Base-by-base conservation (phyloP, 2,329 filamentous ascomycete species). In the Exophiala alcalophila region DNA sequence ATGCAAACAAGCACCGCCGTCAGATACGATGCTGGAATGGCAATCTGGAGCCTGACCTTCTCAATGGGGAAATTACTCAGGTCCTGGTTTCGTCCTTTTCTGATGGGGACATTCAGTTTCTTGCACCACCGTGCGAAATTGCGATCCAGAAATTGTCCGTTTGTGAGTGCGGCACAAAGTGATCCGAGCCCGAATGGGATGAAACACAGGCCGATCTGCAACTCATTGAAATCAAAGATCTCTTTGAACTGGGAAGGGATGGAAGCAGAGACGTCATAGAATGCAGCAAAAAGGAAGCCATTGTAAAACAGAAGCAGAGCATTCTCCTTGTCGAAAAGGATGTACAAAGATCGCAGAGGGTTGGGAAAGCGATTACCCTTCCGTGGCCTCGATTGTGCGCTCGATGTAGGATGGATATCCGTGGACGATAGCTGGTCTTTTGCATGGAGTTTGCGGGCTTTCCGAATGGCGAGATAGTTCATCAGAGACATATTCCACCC, bases 41-140 rank as follows among this genome's bases (percentile, higher is more conserved):
- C 57, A 9, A 67, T 52, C 14, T 59, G 44, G 5, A 68, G 49
- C 2, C 66, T 56, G 0, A 63, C 63, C 31, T 50, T 58, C 39
- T 70, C 75, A 29, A 80, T 70, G 0, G 74, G 69, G 44, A 78
- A 78, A 19, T 68, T 58, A 4, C 57, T 54, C n/a, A 80, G 60
- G 44, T 77, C 70, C 41, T 73, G 67, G 11, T 70, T 47, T 10
- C 78, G 76, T 50, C 76, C 79, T 44, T 69, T 73, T 48, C 77
- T 76, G 50, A 87, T 75, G 2, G 69, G 65, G 44, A 88, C 69
- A 4, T 80, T 80, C 11, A 82, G 67, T 21, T 73, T 71, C 34
- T 68, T 71, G 1, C 85, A 84, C 32, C 81, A 74, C 26, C 83
- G 76, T 5, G 79, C 73, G 61, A 86, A 94, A 61, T 89, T 89